phyloP scores from a whole-genome alignment of 306 rosid species.

The Vachellia pachyceras region DNA sequence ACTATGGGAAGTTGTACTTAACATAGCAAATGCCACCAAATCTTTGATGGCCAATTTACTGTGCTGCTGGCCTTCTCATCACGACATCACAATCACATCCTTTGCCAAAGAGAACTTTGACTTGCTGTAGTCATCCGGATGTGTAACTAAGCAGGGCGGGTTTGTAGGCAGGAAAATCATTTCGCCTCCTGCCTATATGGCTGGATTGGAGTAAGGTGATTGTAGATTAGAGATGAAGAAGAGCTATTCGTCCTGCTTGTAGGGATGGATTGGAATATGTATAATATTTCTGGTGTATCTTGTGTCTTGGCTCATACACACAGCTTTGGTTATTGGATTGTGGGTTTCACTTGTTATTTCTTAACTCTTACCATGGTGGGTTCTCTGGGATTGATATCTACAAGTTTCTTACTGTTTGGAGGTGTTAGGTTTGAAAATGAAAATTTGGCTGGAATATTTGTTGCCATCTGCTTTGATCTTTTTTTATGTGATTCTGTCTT shows the following conservation, averaged over 20 bases:
- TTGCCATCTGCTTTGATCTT: background rate
- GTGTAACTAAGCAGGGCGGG: background rate
- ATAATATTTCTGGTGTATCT: background rate
- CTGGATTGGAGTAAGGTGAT: background rate
- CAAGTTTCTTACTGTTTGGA: background rate
- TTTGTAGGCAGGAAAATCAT: background rate
- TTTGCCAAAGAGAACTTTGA: background rate
- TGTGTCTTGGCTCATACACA: background rate
- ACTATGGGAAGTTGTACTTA: background rate
- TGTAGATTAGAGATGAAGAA: background rate
- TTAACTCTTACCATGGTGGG: background rate
- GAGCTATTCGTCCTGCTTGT: background rate
- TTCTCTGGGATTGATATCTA: slow-evolving; percentile 8
- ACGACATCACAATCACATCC: background rate
- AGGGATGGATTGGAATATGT: background rate
- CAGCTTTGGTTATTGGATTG: background rate
- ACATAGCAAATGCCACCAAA: background rate
- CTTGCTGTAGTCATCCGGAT: background rate
- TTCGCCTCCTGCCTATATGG: background rate
- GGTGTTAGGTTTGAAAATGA: background rate
- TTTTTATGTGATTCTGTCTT: slow-evolving; percentile 5
- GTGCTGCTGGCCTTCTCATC: background rate
- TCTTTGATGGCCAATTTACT: background rate
- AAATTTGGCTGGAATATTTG: background rate
- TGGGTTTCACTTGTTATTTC: background rate